Base-by-base conservation (phyloP, 306 rosid genomes). In the Luffa aegyptiaca region DNA sequence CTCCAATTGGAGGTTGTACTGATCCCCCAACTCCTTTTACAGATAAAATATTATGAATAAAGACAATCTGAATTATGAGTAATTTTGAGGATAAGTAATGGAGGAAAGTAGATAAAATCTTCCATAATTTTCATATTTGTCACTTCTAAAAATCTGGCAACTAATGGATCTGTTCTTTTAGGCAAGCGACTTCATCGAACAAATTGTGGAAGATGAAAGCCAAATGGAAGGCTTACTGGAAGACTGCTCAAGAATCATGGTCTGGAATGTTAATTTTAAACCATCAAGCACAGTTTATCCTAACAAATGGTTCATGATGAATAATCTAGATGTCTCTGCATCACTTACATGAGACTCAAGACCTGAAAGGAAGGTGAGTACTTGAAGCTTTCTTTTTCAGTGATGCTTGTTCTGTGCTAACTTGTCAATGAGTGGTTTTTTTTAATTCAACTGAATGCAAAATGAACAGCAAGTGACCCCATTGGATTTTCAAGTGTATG, bases 191-290 rank as follows among this genome's bases (percentile, higher is more conserved):
- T 92, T 95, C 81, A 87, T 95, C 14, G 93, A 90, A 86, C 97
- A 90, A 83, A 13, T 92, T 74, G 92, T 92, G 61, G 93, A 95
- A 87, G 97, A 92, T 82, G 98, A 95, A 84, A 91, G 92, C 88
- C 95, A 92, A 84, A 95, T 92, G 97, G 97, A 95, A 81, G 92
- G 96, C 63, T 81, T 92, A 76, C 81, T 35, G 79, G 82, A 80
- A 79, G 87, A 85, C 82, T 95, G 96, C 90, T 90, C 90, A 0
- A 87, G 84, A 77, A 82, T 92, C 81, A 85, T 89, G 97, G 97
- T 95, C 82, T 95, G 97, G 98, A 88, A 80, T 75, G 70, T 84
- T 77, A 83, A 76, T 83, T 84, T 86, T 8, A 80, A 81, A 83
- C 86, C 91, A 10, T 78, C 93, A 36, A 62, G 73, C 83, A 56